Percentiles rank a stretch among this genome's conserved stretches.
These are phyloP conservation scores for Podaxis mareebaensis DNA, from an alignment of 768 basidiomycete species.

Conservation along the genomic window DNA sequence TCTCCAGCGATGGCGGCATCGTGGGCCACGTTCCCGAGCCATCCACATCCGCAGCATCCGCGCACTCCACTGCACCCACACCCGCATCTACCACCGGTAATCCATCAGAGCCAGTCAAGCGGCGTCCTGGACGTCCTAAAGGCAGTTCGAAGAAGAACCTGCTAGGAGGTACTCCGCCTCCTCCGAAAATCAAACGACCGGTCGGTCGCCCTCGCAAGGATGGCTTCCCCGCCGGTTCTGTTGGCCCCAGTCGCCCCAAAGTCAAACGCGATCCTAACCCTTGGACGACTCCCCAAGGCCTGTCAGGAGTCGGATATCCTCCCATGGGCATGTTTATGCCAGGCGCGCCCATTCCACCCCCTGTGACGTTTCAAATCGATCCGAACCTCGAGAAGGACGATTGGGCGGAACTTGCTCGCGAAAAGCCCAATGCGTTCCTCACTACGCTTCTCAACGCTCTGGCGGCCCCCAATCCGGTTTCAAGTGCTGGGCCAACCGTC, in stretches of 20 bases:
- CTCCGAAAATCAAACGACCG: conserved; percentile 67
- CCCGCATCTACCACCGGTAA: conserved; percentile 1
- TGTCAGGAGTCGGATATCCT: conserved; percentile 17
- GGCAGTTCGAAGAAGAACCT: conserved; percentile 74
- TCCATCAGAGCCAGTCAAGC: conserved; percentile 41
- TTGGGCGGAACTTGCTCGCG: conserved; percentile 62
- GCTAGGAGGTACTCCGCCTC: conserved; percentile 28
- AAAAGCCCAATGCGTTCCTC: conserved; percentile 59
- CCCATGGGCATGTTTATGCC: conserved; percentile 17
- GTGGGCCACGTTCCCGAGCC: conserved; percentile 13
- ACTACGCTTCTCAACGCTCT: conserved; percentile 57
- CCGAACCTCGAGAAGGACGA: conserved; percentile 58
- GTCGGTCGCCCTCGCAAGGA: conserved; percentile 83
- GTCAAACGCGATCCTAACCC: conserved; percentile 23
- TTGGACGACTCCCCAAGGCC: conserved; percentile 10
- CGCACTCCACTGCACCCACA: neutral
- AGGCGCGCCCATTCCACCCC: conserved; percentile 27
- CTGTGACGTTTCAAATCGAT: conserved; percentile 44
- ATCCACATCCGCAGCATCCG: neutral
- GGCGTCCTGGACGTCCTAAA: conserved; percentile 75
- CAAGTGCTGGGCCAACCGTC: conserved; percentile 60
- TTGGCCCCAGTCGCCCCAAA: conserved; percentile 43
- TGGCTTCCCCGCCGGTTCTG: conserved; percentile 76
- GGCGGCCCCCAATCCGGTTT: conserved; percentile 62
- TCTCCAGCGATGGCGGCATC: conserved; percentile 3